These are phyloP conservation scores for Entophlyctis luteolus DNA, from an alignment of 192 early-diverging fungal species.

Conservation along the genomic window DNA sequence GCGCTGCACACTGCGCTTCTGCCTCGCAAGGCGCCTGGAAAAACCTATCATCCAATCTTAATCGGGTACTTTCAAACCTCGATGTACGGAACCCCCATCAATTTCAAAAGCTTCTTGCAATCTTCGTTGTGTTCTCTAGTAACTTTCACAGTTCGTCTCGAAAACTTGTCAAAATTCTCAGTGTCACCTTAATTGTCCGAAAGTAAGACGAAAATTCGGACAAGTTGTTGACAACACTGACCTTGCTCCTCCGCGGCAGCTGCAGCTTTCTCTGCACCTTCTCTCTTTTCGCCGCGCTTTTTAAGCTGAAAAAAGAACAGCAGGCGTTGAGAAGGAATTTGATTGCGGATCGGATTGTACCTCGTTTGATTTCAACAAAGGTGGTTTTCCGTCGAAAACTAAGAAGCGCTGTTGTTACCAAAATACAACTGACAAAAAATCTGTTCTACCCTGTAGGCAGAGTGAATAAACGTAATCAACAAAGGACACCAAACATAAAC, in stretches of 20 bases:
- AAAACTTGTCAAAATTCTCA: conserved; percentile 82
- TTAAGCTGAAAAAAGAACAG: conserved; percentile 33
- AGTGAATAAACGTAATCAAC: no score
- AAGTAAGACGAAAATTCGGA: neutral
- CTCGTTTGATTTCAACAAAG: conserved; percentile 85
- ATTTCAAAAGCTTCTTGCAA: conserved; percentile 76
- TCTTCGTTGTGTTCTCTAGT: conserved; percentile 92
- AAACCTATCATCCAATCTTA: no score
- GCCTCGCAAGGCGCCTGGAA: conserved; percentile 93
- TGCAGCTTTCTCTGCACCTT: conserved; percentile 44
- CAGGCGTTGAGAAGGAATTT: neutral
- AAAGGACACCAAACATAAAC: no score
- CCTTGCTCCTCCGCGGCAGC: conserved; percentile 48
- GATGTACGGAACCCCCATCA: conserved; percentile 92
- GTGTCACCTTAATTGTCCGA: conserved; percentile 48
- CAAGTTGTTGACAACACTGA: conserved; percentile 10
- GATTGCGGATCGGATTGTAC: conserved; percentile 34
- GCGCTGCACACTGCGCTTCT: conserved; percentile 93
- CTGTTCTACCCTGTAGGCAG: no score
- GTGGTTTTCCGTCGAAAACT: conserved; percentile 98
- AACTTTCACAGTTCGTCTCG: conserved; percentile 82
- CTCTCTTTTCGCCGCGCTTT: conserved; percentile 45
- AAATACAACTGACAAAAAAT: no score
- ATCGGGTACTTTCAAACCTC: conserved; percentile 60
- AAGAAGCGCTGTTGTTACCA: no score